These are phyloP conservation scores for Pelomyxa schiedti DNA, from an alignment of 78 protist species.

Conservation along the genomic window DNA sequence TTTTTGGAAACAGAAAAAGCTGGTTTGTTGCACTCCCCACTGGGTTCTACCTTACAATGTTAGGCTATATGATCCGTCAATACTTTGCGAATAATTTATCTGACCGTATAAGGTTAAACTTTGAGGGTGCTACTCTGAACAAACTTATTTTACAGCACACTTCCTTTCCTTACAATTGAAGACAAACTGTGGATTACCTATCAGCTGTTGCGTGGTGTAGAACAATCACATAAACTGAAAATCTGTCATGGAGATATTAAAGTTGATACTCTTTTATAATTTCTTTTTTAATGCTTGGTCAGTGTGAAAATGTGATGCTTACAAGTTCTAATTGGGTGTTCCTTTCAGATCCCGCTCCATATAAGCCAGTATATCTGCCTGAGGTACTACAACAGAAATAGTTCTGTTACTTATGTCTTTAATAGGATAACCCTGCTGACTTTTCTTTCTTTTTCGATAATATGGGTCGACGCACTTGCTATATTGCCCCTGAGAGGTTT, in stretches of 20 bases:
- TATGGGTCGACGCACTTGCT: slow-evolving; percentile 65
- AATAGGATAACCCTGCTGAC: slow-evolving; percentile 70
- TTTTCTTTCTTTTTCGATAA: slow-evolving; percentile 80
- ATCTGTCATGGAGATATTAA: slow-evolving; percentile 56
- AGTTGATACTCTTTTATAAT: not conserved
- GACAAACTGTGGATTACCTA: slow-evolving; percentile 74
- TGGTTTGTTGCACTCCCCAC: too few species aligned
- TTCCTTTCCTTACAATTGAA: slow-evolving; percentile 55
- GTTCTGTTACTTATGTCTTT: not conserved
- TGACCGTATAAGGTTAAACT: too few species aligned
- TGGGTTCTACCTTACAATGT: too few species aligned
- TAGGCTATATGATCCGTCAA: slow-evolving; percentile 66
- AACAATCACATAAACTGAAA: slow-evolving; percentile 32
- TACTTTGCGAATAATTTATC: slow-evolving; percentile 33
- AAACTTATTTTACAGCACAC: too few species aligned
- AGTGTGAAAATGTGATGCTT: slow-evolving; percentile 65
- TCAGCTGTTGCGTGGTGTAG: slow-evolving; percentile 68
- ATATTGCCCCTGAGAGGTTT: slow-evolving; percentile 87
- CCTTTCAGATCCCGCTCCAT: slow-evolving; percentile 56
- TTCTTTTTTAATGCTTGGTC: not conserved
- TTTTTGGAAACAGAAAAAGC: slow-evolving; percentile 53
- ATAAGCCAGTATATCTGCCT: slow-evolving; percentile 57
- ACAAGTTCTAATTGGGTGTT: slow-evolving; percentile 67
- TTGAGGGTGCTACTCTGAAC: not conserved
- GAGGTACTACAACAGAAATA: slow-evolving; percentile 5